A percentile compares a stretch with the other conserved stretches of the same genome.
These are phyloP conservation scores for Artemisia argyi DNA, from an alignment of 129 eudicot genomes.

Conservation along the genomic window DNA sequence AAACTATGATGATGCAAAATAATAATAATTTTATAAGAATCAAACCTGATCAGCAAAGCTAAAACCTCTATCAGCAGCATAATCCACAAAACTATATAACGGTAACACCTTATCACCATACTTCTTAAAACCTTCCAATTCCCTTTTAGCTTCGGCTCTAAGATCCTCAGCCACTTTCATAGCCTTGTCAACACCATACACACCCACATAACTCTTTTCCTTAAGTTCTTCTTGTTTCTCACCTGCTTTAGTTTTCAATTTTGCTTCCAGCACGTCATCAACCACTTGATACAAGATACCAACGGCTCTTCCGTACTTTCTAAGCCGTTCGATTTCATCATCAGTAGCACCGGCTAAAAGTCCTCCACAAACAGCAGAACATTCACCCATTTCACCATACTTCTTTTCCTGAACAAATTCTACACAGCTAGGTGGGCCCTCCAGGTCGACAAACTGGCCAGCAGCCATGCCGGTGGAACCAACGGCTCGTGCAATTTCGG, in stretches of 20 bases:
- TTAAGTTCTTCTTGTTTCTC: constrained; percentile 33
- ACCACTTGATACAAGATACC: constrained; percentile 90
- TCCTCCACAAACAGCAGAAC: constrained; percentile 95
- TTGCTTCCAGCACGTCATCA: constrained; percentile 64
- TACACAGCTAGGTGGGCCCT: constrained; percentile 71
- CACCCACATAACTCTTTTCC: constrained; percentile 77
- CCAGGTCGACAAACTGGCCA: constrained; percentile 84
- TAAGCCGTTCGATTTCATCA: constrained; percentile 67
- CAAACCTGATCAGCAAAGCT: constrained; percentile 49
- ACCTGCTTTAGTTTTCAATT: constrained; percentile 19
- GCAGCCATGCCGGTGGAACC: constrained; percentile 99
- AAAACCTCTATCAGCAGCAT: constrained; percentile 88
- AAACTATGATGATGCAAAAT: background rate
- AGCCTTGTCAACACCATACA: constrained; percentile 88
- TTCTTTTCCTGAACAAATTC: constrained; percentile 88
- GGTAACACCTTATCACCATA: constrained; percentile 84
- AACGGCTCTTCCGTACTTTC: constrained; percentile 82
- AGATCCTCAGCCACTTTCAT: constrained; percentile 82
- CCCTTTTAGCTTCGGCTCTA: constrained; percentile 68
- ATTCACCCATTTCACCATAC: constrained; percentile 89
- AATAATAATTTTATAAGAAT: constrained; percentile 18
- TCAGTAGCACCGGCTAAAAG: constrained; percentile 75
- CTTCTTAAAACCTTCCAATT: constrained; percentile 73
- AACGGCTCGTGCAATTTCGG: constrained; percentile 93
- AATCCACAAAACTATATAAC: constrained; percentile 85